A percentile compares a stretch with the other conserved stretches of the same genome.
Conservation (phyloP, 345 rosid genomes). For the Syzygium grande region DNA sequence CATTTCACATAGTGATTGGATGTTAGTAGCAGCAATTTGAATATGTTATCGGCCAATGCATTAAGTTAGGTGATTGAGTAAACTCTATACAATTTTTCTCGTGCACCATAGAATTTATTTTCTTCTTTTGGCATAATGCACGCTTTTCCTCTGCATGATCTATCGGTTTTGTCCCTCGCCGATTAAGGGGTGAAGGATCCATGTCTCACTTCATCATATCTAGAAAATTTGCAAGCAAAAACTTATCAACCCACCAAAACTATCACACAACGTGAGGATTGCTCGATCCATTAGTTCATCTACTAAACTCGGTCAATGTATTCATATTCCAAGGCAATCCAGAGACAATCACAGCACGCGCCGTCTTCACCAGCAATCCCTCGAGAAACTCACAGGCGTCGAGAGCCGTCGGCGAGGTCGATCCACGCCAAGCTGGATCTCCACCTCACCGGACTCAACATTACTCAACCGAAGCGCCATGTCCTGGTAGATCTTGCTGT, state of each 20-base stretch:
- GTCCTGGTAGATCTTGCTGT: slow-evolving; percentile 17
- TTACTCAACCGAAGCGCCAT: slow-evolving; percentile 28
- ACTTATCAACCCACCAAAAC: not conserved
- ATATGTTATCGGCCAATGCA: rapidly evolving
- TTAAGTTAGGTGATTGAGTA: not conserved
- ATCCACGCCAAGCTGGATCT: slow-evolving; percentile 69
- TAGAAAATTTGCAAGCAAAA: not conserved
- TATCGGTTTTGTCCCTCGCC: not conserved
- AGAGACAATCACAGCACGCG: no score
- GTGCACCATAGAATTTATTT: not conserved
- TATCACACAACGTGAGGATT: not conserved
- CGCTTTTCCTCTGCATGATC: not conserved
- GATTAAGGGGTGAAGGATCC: not conserved
- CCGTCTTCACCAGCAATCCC: no score
- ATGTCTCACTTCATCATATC: not conserved
- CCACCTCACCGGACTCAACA: slow-evolving; percentile 61
- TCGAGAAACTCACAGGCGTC: not conserved
- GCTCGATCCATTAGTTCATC: not conserved
- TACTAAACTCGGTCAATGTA: not conserved
- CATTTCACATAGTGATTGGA: not conserved
- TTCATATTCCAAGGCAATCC: no score
- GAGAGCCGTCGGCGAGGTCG: slow-evolving; percentile 19
- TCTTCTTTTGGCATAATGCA: not conserved
- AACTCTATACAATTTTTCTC: rapidly evolving
- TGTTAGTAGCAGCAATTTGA: not conserved